Evolutionary conservation across 345 rosid genomes (phyloP), one percentile per base, ranked within the genome.

Genomic region (Aethionema arabicum): DNA sequence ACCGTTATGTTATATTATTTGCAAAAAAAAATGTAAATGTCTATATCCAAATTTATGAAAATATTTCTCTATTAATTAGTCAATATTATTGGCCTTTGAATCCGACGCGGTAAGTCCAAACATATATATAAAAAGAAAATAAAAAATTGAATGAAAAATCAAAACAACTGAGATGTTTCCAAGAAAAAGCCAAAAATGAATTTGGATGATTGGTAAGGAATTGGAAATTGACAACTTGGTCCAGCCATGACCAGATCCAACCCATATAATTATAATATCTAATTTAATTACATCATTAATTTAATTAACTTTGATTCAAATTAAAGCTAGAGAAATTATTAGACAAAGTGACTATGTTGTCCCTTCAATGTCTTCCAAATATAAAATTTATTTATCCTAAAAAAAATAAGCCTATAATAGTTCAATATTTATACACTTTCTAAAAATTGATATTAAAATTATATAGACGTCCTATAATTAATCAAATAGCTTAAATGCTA

Each of bases 191-290:
- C 52, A 54, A 69, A 32, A 49, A 56, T 15, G 9, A 50, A 42
- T 40, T 56, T 58, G 64, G 4, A 71, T 64, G 65, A 63, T 70
- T 63, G 65, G 69, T 56, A 70, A 62, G 69, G 69, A 63, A 56
- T 29, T 31, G 39, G 47, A 40, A 49, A 52, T 15, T 69, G 82
- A 77, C 90, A 82, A 77, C 85, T 72, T 59, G 74, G 53, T 54
- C 78, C 82, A 80, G 82, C 85, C 74, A 68, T 73, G 58, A 74
- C 78, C 73, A 68, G 37, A 68, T 41, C 45, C 66, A 31, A 46
- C 11, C 44, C n/a, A 6, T 8, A 3, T 8, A 6, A 40, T 16
- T 69, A 14, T 37, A 12, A 15, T 47, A 12, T 61, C 52, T 36
- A 54, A 27, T 46, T 49, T 41, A 56, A 61, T 14, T 51, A 36